These are phyloP conservation scores for Vitellaria paradoxa DNA, from an alignment of 179 eudicot species.

Conservation along the genomic window DNA sequence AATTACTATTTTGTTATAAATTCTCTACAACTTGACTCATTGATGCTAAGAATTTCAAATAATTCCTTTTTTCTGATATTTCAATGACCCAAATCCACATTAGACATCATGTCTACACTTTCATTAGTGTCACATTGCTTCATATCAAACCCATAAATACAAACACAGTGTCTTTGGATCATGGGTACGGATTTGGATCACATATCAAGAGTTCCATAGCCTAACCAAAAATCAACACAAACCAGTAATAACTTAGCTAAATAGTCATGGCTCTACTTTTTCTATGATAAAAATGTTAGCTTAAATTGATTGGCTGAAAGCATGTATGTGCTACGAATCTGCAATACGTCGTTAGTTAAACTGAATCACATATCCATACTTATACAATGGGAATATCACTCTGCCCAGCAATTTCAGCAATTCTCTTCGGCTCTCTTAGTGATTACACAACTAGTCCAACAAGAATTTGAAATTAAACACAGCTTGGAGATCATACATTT, in stretches of 20 bases:
- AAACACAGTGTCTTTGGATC: neutral
- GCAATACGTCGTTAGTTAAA: neutral
- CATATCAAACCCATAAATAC: neutral
- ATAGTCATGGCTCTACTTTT: neutral
- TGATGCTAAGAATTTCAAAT: no score
- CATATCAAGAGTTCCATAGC: neutral
- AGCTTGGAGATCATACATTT: neutral
- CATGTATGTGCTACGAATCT: neutral
- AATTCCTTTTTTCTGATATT: no score
- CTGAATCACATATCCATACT: neutral
- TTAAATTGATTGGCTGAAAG: neutral
- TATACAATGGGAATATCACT: no score
- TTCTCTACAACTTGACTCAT: no score
- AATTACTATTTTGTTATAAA: no score
- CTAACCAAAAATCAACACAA: neutral
- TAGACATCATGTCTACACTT: no score
- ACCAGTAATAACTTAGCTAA: neutral
- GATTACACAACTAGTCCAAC: no score
- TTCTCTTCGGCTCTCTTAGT: no score
- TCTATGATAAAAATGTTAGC: neutral
- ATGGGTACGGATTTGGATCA: neutral
- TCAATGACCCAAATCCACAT: no score
- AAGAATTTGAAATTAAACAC: no score
- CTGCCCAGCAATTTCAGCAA: no score
- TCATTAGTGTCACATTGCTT: no score